These are phyloP conservation scores for Climacium dendroides DNA, from an alignment of 225 moss, liverwort and hornwort genomes.

Conservation along the genomic window DNA sequence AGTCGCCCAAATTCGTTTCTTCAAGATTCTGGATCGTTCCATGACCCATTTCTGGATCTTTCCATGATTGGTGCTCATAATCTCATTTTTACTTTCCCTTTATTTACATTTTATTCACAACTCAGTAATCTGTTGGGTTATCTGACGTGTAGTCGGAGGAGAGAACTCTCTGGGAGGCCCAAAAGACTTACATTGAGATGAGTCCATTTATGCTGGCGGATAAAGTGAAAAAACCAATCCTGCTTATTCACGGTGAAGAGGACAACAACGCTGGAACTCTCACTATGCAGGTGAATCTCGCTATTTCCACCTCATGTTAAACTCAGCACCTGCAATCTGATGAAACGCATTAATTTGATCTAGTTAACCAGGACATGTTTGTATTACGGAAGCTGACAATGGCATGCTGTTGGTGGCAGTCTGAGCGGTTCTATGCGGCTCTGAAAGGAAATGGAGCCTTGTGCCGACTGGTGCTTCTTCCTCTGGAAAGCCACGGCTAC, in stretches of 20 bases:
- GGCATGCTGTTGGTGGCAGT: slow-evolving; percentile 36
- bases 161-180: slow-evolving; percentile 93
- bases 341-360: neutral
- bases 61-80: neutral
- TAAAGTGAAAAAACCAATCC: slow-evolving; percentile 79
- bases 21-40: neutral
- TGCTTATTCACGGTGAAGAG: slow-evolving; percentile 94
- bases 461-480: slow-evolving; percentile 82
- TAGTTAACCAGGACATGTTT: neutral
- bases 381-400: neutral
- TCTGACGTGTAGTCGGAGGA: slow-evolving; percentile 65
- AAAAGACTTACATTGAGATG: slow-evolving; percentile 82
- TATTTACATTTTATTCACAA: neutral
- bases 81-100: neutral
- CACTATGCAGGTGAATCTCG: slow-evolving; percentile 75
- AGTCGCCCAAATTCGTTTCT: neutral
- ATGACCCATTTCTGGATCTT: neutral
- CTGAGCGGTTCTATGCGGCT: slow-evolving; percentile 88
- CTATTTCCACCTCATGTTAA: neutral
- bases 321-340: neutral
- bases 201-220: slow-evolving; percentile 94
- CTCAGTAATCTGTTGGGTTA: neutral
- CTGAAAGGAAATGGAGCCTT: slow-evolving; percentile 87
- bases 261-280: slow-evolving; percentile 97
- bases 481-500: slow-evolving; percentile 88